Evolutionary conservation across 208 protist species (phyloP).

Genomic region (Acanthamoeba triangularis): DNA sequence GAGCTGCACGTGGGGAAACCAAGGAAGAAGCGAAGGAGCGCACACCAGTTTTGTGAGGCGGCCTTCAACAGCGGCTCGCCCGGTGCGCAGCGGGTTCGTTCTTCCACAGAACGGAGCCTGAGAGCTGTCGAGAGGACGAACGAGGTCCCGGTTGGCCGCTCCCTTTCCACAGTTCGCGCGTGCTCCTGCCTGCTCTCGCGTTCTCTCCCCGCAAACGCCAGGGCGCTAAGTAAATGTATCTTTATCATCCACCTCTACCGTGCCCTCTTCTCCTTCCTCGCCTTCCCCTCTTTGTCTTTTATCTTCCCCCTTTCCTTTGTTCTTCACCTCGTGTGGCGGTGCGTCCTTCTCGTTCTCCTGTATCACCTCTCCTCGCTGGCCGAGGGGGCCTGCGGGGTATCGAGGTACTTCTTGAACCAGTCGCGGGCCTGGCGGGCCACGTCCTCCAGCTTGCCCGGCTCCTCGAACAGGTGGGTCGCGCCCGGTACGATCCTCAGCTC

Average conservation of each 20-base stretch:
- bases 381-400: not conserved
- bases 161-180: not conserved
- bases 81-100: too few species aligned
- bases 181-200: not conserved
- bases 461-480: constrained; percentile 63
- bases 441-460: constrained; percentile 67
- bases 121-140: too few species aligned
- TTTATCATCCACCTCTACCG: not conserved
- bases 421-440: constrained; percentile 18
- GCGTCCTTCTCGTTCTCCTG: not conserved
- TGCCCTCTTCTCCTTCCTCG: not conserved
- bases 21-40: too few species aligned
- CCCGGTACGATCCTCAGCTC: constrained; percentile 54
- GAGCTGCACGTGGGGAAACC: too few species aligned
- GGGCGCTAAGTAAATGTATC: not conserved
- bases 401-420: constrained; percentile 65
- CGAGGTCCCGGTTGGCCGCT: too few species aligned
- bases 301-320: not conserved
- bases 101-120: not conserved
- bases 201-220: not conserved
- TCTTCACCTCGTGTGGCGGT: not conserved
- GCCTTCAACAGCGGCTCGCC: too few species aligned
- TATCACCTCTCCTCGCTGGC: not conserved
- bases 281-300: constrained; percentile 1
- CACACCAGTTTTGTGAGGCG: too few species aligned